These are phyloP conservation scores for Suhomyces sp. DNA, from an alignment of 805 yeast species.

Conservation along the genomic window DNA sequence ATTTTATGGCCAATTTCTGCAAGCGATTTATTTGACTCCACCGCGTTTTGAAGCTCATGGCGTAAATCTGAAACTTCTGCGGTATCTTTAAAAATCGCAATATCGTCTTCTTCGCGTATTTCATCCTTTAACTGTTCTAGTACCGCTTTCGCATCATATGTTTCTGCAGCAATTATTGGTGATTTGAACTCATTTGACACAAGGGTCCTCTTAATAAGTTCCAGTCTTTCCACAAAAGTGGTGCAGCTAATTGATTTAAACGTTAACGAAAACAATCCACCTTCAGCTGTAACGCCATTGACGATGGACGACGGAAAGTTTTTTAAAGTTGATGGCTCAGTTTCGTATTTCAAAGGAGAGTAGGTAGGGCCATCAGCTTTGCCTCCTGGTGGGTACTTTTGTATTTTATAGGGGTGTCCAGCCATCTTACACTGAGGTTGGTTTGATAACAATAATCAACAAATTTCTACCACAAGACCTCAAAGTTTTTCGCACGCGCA, in stretches of 20 bases:
- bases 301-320: conserved; percentile 35
- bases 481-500: neutral
- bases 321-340: conserved; percentile 19
- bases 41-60: conserved; percentile 3
- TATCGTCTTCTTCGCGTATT: conserved; percentile 5
- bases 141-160: conserved; percentile 13
- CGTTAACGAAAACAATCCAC: conserved; percentile 40
- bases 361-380: neutral
- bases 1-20: neutral
- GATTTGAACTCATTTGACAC: conserved; percentile 11
- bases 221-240: conserved; percentile 33
- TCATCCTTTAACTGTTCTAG: conserved; percentile 22
- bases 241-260: conserved; percentile 40
- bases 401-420: conserved; percentile 6
- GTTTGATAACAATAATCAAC: neutral
- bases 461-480: neutral
- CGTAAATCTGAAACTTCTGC: conserved; percentile 15
- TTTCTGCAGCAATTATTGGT: conserved; percentile 16
- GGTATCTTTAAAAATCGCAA: conserved; percentile 5
- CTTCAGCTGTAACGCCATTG: conserved; percentile 40
- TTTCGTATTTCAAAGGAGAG: conserved; percentile 17
- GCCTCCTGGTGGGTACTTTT: conserved; percentile 5
- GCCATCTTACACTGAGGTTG: neutral
- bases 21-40: neutral
- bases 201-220: conserved; percentile 29